phyloP scores from a whole-genome alignment of 352 stramenopile species.

The Globisporangium barbulae region DNA sequence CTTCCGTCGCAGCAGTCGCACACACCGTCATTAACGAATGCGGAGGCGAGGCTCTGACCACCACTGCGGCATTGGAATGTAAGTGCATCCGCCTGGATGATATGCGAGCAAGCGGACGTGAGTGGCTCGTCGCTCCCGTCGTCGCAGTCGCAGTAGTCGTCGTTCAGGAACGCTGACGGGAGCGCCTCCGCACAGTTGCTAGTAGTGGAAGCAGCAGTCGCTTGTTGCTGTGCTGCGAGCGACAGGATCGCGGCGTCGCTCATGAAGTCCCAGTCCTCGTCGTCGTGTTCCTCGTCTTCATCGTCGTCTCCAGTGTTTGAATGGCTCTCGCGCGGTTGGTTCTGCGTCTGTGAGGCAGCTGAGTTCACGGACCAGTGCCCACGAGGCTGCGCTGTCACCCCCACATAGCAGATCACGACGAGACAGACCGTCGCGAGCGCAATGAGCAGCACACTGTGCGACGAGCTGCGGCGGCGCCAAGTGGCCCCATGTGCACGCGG shows the following conservation, averaged over 20 bases:
- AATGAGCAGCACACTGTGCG: not conserved
- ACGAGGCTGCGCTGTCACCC: not conserved
- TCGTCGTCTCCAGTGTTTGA: not conserved
- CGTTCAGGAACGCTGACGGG: conserved; percentile 61
- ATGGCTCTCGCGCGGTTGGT: not conserved
- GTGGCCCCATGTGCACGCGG: too few relatives aligned
- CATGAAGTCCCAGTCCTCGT: conserved; percentile 44
- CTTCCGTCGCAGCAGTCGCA: conserved; percentile 98
- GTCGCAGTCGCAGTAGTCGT: conserved; percentile 93
- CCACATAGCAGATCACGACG: not conserved
- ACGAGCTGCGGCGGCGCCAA: not conserved
- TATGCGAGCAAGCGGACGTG: conserved; percentile 73
- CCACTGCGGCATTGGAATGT: conserved; percentile 40
- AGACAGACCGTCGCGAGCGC: conserved; percentile 4
- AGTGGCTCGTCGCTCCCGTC: conserved; percentile 89
- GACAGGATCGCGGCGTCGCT: conserved; percentile 41
- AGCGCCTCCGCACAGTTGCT: conserved; percentile 35
- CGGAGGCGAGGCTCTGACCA: conserved; percentile 36
- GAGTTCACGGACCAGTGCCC: not conserved
- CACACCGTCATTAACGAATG: conserved; percentile 89
- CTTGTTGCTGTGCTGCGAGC: conserved; percentile 19
- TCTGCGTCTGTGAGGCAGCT: not conserved
- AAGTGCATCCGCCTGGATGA: conserved; percentile 20
- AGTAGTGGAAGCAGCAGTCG: not conserved
- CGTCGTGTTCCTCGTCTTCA: not conserved